Base-by-base conservation (phyloP, 2,329 filamentous ascomycete species). In the Paracorniculantispora psalliotae region DNA sequence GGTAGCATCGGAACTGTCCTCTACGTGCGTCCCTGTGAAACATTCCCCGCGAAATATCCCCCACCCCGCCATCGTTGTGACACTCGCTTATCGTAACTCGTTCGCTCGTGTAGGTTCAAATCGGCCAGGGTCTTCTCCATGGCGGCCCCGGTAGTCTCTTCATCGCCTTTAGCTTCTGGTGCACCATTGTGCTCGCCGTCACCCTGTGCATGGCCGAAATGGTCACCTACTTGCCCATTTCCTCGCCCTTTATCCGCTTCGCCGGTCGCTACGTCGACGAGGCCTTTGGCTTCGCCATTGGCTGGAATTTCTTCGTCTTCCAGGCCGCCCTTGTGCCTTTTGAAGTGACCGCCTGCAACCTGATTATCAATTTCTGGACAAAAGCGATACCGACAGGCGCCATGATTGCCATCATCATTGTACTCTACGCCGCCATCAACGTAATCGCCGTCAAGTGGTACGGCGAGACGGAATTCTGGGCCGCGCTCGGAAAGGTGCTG, bases 191-290 rank as follows among this genome's bases (percentile, higher is more conserved):
- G 63, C 77, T 87, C 25, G 79, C 80, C 50, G 76, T 87, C 49
- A 87, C 81, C 0, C 75, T 84, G 61, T 80, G 75, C 68, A 83
- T 89, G 75, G 86, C 87, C 13, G 89, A 91, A 69, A 90, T 91
- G 87, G 88, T 90, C 8, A 89, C 87, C 0, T 90, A 88, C 63
- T 75, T 90, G 2, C 89, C 89, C 8, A 89, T 92, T 57, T 90
- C 87, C 0, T 90, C 87, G 43, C 88, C 88, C 0, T 92, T 92
- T 70, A 89, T 92, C 67, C 85, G 87, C 26, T 90, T 92, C 66
- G 89, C 89, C 4, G 87, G 88, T 15, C 82, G 87, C 49, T 91
- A 85, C 64, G 87, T 91, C 30, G 88, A 91, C 64, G 87, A 90
- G 63, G 86, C 88, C 2, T 88, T 91, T 61, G 87, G 87, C 1